These are phyloP conservation scores for Fusarium xylarioides DNA, from an alignment of 2,329 filamentous ascomycete genomes.

Conservation along the genomic window DNA sequence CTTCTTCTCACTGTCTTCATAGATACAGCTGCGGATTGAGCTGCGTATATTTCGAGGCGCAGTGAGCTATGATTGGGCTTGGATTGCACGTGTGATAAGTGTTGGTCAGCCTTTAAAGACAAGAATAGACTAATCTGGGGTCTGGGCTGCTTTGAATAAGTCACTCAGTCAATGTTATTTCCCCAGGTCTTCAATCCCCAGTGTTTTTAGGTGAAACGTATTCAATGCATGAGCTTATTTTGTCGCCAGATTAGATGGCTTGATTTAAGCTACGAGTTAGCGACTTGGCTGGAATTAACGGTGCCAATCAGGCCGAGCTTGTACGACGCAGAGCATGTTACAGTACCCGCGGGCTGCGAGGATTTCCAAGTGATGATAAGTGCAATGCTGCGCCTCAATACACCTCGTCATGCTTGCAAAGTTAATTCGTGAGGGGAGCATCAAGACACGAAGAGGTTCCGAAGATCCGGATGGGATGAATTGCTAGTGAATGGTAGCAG, in stretches of 20 bases:
- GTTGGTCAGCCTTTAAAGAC: constrained; percentile 18
- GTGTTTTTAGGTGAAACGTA: constrained; percentile 5
- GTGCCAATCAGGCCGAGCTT: constrained; percentile 14
- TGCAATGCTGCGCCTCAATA: constrained; percentile 28
- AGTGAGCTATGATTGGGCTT: constrained; percentile 17
- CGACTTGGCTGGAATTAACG: constrained; percentile 2
- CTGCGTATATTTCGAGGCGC: constrained; percentile 35
- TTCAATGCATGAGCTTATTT: constrained; percentile 16
- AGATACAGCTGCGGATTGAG: not conserved
- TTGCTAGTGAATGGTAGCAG: not conserved
- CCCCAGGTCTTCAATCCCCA: constrained; percentile 3
- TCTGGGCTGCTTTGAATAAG: not conserved
- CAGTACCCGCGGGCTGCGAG: not conserved
- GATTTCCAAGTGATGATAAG: not conserved
- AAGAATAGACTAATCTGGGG: not conserved
- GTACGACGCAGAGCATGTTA: constrained; percentile 1
- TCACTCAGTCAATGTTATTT: not conserved
- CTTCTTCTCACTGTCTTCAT: not conserved
- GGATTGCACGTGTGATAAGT: constrained; percentile 12
- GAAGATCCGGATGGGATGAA: not conserved
- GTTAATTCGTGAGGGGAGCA: not conserved
- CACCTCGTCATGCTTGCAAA: not conserved
- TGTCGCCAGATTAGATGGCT: not conserved
- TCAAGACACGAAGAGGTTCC: not conserved
- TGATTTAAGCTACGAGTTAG: constrained; percentile 27